phyloP scores from a whole-genome alignment of 257 asterid species.

The Cinchona pubescens region DNA sequence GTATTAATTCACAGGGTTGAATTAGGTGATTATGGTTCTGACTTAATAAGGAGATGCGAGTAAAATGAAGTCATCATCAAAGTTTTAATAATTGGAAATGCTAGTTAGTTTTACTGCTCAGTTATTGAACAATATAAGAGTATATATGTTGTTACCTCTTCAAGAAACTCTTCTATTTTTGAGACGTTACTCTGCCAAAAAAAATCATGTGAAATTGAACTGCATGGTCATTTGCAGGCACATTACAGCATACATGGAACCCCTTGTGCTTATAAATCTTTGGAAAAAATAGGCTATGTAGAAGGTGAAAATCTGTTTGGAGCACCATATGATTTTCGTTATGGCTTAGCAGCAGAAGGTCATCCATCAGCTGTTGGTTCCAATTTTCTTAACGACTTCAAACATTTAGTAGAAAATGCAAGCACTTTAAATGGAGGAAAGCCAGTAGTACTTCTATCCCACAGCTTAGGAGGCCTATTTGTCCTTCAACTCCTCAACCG shows the following conservation, averaged over 20 bases:
- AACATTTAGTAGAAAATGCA: slow-evolving; percentile 51
- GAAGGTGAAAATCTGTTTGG: slow-evolving; percentile 64
- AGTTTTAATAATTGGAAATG: too few relatives aligned
- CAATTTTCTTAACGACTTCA: slow-evolving; percentile 49
- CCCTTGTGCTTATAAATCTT: slow-evolving; percentile 49
- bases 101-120: too few relatives aligned
- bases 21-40: too few relatives aligned
- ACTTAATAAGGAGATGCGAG: too few relatives aligned
- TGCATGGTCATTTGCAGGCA: slow-evolving; percentile 36
- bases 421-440: slow-evolving; percentile 46
- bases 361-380: slow-evolving; percentile 57
- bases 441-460: slow-evolving; percentile 68
- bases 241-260: slow-evolving; percentile 67
- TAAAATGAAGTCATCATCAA: too few relatives aligned
- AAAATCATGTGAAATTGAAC: neutral
- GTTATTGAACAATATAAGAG: too few relatives aligned
- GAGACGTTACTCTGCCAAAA: neutral
- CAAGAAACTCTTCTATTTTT: neutral
- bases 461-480: slow-evolving; percentile 72
- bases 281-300: slow-evolving; percentile 59
- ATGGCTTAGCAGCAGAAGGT: slow-evolving; percentile 66
- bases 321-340: slow-evolving; percentile 87
- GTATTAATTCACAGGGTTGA: too few relatives aligned
- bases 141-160: neutral
- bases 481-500: slow-evolving; percentile 60